Evolutionary conservation across 2,329 filamentous ascomycete species (phyloP).

Genomic region (Exserohilum rostratum): DNA sequence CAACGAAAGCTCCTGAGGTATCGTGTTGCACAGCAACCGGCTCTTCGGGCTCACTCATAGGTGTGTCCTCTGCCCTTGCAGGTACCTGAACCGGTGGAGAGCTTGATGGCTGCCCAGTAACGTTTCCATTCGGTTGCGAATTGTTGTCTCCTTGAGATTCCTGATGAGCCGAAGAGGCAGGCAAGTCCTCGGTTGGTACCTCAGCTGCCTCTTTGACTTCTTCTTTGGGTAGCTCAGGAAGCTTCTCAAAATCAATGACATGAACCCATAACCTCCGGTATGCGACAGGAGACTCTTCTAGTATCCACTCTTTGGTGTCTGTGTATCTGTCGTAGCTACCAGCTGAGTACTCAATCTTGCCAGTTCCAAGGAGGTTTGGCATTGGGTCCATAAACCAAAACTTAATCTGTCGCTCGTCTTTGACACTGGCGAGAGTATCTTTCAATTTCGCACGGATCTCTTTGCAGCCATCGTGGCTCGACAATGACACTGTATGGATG

Average conservation of each 20-base stretch:
- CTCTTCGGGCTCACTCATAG: conserved; percentile 49
- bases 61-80: conserved; percentile 41
- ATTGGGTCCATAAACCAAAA: conserved; percentile 49
- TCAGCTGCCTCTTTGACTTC: conserved; percentile 5
- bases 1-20: conserved; percentile 5
- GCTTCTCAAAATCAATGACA: conserved; percentile 35
- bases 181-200: conserved; percentile 1
- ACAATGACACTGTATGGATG: conserved; percentile 30
- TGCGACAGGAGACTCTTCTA: conserved; percentile 28
- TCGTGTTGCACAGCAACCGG: conserved; percentile 6
- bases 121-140: conserved; percentile 4
- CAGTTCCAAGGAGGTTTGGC: conserved; percentile 39
- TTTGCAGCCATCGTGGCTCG: conserved; percentile 31
- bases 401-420: conserved; percentile 48
- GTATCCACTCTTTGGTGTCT: conserved; percentile 33
- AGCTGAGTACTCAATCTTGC: conserved; percentile 42
- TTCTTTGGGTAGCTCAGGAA: conserved; percentile 38
- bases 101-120: conserved; percentile 1
- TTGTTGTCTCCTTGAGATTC: not conserved
- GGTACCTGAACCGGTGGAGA: conserved; percentile 12
- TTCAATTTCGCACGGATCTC: conserved; percentile 42
- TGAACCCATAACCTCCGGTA: conserved; percentile 45
- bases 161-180: not conserved
- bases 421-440: conserved; percentile 31
- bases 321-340: conserved; percentile 36